A percentile compares a stretch with the other conserved stretches of the same genome.
These are phyloP conservation scores for Debaryomyces sp. DNA, from an alignment of 1,139 yeast genomes.

Conservation along the genomic window DNA sequence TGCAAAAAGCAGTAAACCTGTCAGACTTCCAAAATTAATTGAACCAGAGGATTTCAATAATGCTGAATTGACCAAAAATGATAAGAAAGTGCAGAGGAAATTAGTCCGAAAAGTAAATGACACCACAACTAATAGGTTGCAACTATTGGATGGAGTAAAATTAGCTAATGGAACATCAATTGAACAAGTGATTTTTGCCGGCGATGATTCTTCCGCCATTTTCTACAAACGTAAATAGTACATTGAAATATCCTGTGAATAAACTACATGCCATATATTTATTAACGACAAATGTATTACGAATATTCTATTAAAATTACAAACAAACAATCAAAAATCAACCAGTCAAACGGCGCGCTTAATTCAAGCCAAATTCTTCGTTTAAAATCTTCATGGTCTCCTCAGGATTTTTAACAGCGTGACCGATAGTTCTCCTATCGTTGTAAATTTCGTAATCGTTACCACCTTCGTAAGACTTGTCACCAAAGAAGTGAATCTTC, in stretches of 20 bases:
- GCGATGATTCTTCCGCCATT: slow-evolving; percentile 63
- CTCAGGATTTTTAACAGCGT: slow-evolving; percentile 83
- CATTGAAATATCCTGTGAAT: not conserved
- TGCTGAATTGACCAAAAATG: slow-evolving; percentile 11
- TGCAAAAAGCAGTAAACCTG: slow-evolving; percentile 61
- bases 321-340: not conserved
- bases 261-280: not conserved
- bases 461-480: slow-evolving; percentile 96
- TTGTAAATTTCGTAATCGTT: slow-evolving; percentile 95
- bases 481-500: slow-evolving; percentile 96
- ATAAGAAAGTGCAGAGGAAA: slow-evolving; percentile 17
- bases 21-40: slow-evolving; percentile 53
- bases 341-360: slow-evolving; percentile 10
- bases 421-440: slow-evolving; percentile 93
- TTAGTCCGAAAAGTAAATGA: slow-evolving; percentile 35
- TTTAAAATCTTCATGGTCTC: slow-evolving; percentile 86
- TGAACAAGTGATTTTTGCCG: slow-evolving; percentile 65
- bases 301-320: slow-evolving; percentile 1
- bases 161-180: slow-evolving; percentile 25
- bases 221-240: slow-evolving; percentile 45
- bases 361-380: slow-evolving; percentile 63
- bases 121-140: slow-evolving; percentile 48
- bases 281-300: not conserved
- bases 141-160: slow-evolving; percentile 34
- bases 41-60: slow-evolving; percentile 50